These are phyloP conservation scores for Saururus chinensis DNA, from an alignment of 164 flowering plant genomes.

Conservation along the genomic window DNA sequence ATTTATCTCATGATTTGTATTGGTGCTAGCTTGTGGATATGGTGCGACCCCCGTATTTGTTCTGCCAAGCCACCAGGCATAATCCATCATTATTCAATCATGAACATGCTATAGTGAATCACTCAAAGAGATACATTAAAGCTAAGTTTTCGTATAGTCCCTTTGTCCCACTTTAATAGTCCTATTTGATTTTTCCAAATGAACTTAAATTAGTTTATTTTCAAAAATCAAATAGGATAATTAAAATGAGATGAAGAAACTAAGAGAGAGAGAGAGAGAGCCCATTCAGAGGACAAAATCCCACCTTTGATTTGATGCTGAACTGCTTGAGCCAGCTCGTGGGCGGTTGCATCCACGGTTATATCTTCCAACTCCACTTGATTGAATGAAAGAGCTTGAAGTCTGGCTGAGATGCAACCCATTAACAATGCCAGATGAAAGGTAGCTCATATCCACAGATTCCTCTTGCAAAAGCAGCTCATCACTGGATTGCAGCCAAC, in stretches of 20 bases:
- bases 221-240: no score
- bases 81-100: no score
- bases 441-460: constrained; percentile 31
- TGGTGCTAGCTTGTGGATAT: constrained; percentile 48
- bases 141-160: no score
- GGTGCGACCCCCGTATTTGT: constrained; percentile 48
- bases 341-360: constrained; percentile 17
- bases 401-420: constrained; percentile 39
- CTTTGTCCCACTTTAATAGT: no score
- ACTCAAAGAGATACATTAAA: no score
- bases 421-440: constrained; percentile 39
- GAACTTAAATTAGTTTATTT: no score
- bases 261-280: neutral
- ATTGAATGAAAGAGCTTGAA: constrained; percentile 23
- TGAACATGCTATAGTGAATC: no score
- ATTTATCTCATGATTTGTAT: constrained; percentile 38
- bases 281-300: neutral
- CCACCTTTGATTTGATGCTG: constrained; percentile 38
- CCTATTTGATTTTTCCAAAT: no score
- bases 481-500: constrained; percentile 40
- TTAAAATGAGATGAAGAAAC: neutral
- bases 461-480: constrained; percentile 91
- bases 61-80: constrained; percentile 22
- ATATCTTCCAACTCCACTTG: constrained; percentile 38
- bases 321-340: constrained; percentile 14